Conservation (phyloP, 805 yeast species). For the Candida cerambycidarum region DNA sequence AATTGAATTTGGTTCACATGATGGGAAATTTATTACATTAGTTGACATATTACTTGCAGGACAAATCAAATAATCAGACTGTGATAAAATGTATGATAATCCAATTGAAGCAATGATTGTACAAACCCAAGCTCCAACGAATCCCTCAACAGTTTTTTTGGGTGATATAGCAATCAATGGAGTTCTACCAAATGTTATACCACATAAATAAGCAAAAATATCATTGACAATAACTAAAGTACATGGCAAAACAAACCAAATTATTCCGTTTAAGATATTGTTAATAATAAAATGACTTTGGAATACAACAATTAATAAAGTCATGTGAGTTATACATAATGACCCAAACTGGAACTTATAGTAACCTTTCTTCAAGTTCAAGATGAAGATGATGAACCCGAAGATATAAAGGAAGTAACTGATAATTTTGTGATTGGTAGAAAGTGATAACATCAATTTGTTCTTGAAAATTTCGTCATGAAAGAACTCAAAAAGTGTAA, state of each 20-base stretch:
- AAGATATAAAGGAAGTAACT: slow-evolving; percentile 80
- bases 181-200: slow-evolving; percentile 92
- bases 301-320: slow-evolving; percentile 80
- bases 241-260: slow-evolving; percentile 93
- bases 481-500: slow-evolving; percentile 71
- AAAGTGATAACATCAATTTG: slow-evolving; percentile 55
- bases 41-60: slow-evolving; percentile 73
- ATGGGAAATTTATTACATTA: slow-evolving; percentile 58
- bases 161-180: slow-evolving; percentile 93
- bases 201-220: slow-evolving; percentile 94
- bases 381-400: slow-evolving; percentile 89
- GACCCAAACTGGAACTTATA: slow-evolving; percentile 92
- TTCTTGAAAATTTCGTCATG: slow-evolving; percentile 51
- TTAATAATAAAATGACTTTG: slow-evolving; percentile 92
- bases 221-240: slow-evolving; percentile 92
- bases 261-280: slow-evolving; percentile 84
- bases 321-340: slow-evolving; percentile 92
- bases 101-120: slow-evolving; percentile 74
- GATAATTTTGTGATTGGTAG: slow-evolving; percentile 78
- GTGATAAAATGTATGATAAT: slow-evolving; percentile 62
- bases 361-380: slow-evolving; percentile 84
- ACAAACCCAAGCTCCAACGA: slow-evolving; percentile 95
- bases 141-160: slow-evolving; percentile 96
- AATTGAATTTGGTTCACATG: slow-evolving; percentile 87
- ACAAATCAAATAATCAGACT: slow-evolving; percentile 77